These are phyloP conservation scores for Phytophthora capsici DNA, from an alignment of 352 stramenopile genomes.

Conservation along the genomic window DNA sequence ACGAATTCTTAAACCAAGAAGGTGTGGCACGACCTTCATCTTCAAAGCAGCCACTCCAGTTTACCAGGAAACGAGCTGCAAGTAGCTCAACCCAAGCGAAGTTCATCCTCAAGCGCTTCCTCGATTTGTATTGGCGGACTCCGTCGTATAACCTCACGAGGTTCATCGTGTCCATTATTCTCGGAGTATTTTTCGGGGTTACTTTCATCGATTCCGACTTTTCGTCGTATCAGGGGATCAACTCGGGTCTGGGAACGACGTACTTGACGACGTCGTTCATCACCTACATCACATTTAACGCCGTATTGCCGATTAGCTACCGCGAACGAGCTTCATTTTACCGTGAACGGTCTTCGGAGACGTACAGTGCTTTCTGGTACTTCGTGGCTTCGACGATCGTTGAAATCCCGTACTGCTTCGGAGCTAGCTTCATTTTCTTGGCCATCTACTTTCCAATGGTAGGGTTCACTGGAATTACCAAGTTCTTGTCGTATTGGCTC, in stretches of 20 bases:
- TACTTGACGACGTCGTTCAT: constrained; percentile 60
- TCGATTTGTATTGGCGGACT: constrained; percentile 14
- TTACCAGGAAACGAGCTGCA: constrained; percentile 8
- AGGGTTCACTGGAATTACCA: constrained; percentile 9
- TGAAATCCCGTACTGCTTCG: constrained; percentile 29
- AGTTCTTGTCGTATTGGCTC: constrained; percentile 51
- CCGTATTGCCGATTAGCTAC: constrained; percentile 49
- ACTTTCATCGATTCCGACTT: constrained; percentile 28
- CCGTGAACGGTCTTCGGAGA: constrained; percentile 14
- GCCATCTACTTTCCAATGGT: constrained; percentile 20
- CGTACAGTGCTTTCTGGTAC: constrained; percentile 25
- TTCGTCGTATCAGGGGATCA: constrained; percentile 34
- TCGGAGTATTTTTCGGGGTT: constrained; percentile 14
- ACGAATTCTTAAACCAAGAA: not conserved
- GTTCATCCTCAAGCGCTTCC: constrained; percentile 12
- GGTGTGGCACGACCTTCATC: not conserved
- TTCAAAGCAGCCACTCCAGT: not conserved
- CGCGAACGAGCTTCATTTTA: constrained; percentile 18
- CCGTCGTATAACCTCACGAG: constrained; percentile 20
- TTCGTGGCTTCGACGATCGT: constrained; percentile 16
- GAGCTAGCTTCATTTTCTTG: constrained; percentile 20
- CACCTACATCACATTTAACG: constrained; percentile 26
- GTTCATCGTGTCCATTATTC: constrained; percentile 14
- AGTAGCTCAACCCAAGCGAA: constrained; percentile 8
- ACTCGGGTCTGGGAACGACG: constrained; percentile 63